phyloP scores from a whole-genome alignment of 371 early-diverging fungal genomes.

The Rozella allomycis region DNA sequence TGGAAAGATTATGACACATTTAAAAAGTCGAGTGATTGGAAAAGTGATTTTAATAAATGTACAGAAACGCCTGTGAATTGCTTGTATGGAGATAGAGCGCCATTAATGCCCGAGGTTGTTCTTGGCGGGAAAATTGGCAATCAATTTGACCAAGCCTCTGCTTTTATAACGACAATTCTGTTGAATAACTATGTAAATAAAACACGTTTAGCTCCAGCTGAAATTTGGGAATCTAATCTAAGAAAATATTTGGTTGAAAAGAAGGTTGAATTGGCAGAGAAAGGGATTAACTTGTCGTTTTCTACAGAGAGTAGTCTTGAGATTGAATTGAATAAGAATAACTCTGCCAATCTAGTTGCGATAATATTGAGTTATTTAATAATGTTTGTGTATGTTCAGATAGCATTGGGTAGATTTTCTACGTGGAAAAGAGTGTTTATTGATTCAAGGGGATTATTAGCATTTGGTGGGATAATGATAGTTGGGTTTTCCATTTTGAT shows the following conservation, averaged over 20 bases:
- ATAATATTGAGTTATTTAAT: conserved; percentile 38
- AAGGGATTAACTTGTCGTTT: conserved; percentile 29
- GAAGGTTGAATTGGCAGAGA: conserved; percentile 10
- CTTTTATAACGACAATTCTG: conserved; percentile 42
- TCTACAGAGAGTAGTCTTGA: conserved; percentile 49
- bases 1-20: conserved; percentile 34
- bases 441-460: conserved; percentile 12
- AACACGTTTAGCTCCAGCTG: conserved; percentile 13
- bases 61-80: conserved; percentile 30
- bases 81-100: conserved; percentile 38
- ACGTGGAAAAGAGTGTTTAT: neutral
- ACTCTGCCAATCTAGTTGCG: conserved; percentile 30
- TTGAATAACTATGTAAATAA: conserved; percentile 32
- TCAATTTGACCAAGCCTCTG: conserved; percentile 20
- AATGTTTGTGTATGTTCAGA: conserved; percentile 50
- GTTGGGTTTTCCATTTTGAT: conserved; percentile 13
- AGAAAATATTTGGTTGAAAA: conserved; percentile 15
- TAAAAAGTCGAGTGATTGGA: conserved; percentile 20
- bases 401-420: conserved; percentile 30
- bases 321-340: conserved; percentile 18
- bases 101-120: conserved; percentile 42
- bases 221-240: conserved; percentile 38
- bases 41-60: conserved; percentile 21
- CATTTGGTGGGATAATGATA: conserved; percentile 40
- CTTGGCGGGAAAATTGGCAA: conserved; percentile 34